A percentile compares a stretch with the other conserved stretches of the same genome.
These are phyloP conservation scores for Blastomyces silverae DNA, from an alignment of 2,329 filamentous ascomycete genomes.

Conservation along the genomic window DNA sequence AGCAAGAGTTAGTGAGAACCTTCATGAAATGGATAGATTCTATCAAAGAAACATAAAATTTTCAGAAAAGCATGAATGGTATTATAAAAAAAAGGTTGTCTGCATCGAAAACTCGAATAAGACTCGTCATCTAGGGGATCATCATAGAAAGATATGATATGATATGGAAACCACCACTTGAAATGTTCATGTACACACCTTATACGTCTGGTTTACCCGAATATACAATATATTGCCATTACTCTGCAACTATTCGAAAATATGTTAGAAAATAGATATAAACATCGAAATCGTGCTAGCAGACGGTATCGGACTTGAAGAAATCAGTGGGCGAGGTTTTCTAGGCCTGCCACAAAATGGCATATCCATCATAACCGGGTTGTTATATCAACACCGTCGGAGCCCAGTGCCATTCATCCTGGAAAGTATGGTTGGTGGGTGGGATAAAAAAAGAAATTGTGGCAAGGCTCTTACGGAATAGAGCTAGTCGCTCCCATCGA, in stretches of 20 bases:
- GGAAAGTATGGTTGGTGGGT: slow-evolving; percentile 26
- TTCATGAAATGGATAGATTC: background rate
- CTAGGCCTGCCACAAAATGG: slow-evolving; percentile 95
- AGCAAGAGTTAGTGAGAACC: slow-evolving; percentile 12
- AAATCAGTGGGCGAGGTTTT: slow-evolving; percentile 98
- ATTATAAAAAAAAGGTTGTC: slow-evolving; percentile 46
- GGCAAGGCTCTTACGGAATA: slow-evolving; percentile 7
- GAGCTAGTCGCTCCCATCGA: background rate
- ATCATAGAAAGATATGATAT: slow-evolving; percentile 32
- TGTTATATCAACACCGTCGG: slow-evolving; percentile 58
- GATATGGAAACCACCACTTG: slow-evolving; percentile 17
- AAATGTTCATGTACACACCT: slow-evolving; percentile 15
- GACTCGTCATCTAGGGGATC: slow-evolving; percentile 59
- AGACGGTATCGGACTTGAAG: slow-evolving; percentile 12
- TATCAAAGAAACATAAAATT: slow-evolving; percentile 11
- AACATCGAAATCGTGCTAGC: background rate
- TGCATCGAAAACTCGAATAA: slow-evolving; percentile 57
- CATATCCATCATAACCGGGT: slow-evolving; percentile 70
- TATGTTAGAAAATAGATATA: background rate
- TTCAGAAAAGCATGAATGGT: slow-evolving; percentile 58
- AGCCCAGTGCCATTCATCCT: slow-evolving; percentile 99
- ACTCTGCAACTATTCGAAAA: background rate
- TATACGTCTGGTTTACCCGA: background rate
- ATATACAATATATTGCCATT: slow-evolving; percentile 2
- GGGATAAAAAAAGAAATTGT: slow-evolving; percentile 18